Evolutionary conservation across 768 basidiomycete species (phyloP).

Genomic region (Termitomyces sp.): DNA sequence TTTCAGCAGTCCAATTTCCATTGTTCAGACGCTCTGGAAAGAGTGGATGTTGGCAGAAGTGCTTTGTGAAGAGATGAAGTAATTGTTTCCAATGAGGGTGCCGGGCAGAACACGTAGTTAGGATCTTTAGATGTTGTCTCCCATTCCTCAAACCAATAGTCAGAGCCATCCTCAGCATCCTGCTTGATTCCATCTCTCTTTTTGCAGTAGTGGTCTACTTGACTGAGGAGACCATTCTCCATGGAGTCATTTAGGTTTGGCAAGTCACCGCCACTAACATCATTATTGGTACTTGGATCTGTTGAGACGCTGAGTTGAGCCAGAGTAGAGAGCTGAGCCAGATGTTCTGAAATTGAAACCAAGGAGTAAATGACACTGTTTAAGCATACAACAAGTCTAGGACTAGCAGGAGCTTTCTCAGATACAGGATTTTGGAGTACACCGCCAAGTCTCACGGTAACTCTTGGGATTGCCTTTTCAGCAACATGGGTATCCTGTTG

Average conservation of each 20-base stretch:
- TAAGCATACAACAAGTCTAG: background rate
- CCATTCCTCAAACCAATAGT: background rate
- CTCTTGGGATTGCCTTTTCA: background rate
- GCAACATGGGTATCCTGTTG: background rate
- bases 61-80: background rate
- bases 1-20: too few species aligned
- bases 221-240: background rate
- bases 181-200: too few species aligned
- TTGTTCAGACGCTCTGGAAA: background rate
- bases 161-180: background rate
- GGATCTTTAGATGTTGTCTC: background rate
- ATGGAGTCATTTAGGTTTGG: background rate
- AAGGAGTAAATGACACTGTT: background rate
- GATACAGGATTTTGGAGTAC: background rate
- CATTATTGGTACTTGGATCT: background rate
- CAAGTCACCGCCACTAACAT: background rate
- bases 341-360: background rate
- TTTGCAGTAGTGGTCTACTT: background rate
- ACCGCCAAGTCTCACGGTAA: background rate
- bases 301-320: background rate
- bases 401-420: background rate
- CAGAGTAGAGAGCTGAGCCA: background rate
- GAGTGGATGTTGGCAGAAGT: background rate
- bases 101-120: background rate
- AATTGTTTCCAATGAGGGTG: background rate